These are phyloP conservation scores for Pseudoneurospora amorphoporcata DNA, from an alignment of 495 filamentous ascomycete genomes.

Conservation along the genomic window DNA sequence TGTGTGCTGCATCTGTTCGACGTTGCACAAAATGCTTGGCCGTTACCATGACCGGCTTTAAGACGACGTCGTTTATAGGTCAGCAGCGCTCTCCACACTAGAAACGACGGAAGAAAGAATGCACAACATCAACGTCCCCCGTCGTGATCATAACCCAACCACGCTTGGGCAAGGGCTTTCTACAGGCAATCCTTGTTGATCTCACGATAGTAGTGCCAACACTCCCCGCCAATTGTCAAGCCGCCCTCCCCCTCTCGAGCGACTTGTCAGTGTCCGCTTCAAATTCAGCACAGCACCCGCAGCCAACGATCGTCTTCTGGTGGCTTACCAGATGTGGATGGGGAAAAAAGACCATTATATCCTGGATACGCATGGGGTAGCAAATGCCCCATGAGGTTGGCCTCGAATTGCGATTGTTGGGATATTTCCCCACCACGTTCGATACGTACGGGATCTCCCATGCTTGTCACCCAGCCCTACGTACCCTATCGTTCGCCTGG, in stretches of 20 bases:
- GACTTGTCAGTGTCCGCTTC: background rate
- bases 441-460: background rate
- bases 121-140: background rate
- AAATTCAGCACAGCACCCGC: background rate
- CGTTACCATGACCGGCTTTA: background rate
- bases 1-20: background rate
- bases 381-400: background rate
- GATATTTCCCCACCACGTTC: background rate
- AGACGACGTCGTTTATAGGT: background rate
- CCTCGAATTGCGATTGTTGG: background rate
- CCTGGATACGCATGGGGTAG: background rate
- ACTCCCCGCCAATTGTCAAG: background rate
- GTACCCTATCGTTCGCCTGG: background rate
- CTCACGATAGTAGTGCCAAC: background rate
- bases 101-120: background rate
- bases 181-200: background rate
- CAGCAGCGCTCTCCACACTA: background rate
- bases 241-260: background rate
- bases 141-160: background rate
- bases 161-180: background rate
- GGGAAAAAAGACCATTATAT: background rate
- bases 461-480: background rate
- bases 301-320: background rate
- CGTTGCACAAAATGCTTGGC: background rate
- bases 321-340: background rate